Evolutionary conservation across 305 asterid species (phyloP).

Genomic region (Ilex paraguariensis): DNA sequence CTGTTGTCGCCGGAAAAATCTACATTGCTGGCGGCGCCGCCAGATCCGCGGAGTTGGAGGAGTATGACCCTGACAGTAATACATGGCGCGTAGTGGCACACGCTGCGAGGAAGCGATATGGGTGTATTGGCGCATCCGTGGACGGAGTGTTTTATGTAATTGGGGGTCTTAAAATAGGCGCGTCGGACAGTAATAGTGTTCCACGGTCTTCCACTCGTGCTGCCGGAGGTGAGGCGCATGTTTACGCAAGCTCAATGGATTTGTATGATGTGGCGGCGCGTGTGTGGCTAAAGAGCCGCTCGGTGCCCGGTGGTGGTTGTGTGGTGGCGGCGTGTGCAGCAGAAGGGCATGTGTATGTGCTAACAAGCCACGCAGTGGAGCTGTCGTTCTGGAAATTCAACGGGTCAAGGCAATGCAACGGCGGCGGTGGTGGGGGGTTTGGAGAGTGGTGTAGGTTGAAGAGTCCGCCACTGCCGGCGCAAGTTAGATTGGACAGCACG

Average conservation of each 20-base stretch:
- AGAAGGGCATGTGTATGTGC: constrained; percentile 38
- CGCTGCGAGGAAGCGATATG: constrained; percentile 66
- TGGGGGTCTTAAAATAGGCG: constrained; percentile 63
- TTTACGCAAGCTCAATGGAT: constrained; percentile 76
- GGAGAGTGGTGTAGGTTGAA: constrained; percentile 67
- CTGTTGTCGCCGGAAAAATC: constrained; percentile 47
- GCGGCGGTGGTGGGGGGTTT: constrained; percentile 11
- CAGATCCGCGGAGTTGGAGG: constrained; percentile 61
- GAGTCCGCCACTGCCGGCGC: constrained; percentile 71
- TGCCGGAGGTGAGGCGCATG: constrained; percentile 34
- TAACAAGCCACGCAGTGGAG: constrained; percentile 86
- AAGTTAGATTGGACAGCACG: constrained; percentile 66
- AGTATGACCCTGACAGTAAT: constrained; percentile 56
- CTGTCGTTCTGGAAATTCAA: constrained; percentile 67
- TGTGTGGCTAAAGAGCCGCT: constrained; percentile 56
- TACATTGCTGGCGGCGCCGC: constrained; percentile 72
- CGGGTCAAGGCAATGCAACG: constrained; percentile 32
- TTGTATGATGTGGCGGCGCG: constrained; percentile 56
- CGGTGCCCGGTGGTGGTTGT: constrained; percentile 80
- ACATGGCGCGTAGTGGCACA: constrained; percentile 54
- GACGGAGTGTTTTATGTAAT: constrained; percentile 66
- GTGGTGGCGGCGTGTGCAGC: constrained; percentile 76
- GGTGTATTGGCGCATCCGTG: constrained; percentile 66
- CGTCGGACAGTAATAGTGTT: constrained; percentile 23
- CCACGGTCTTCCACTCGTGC: constrained; percentile 16